Percentiles rank a stretch among this genome's conserved stretches.
phyloP scores from a whole-genome alignment of 768 basidiomycete species.

The Agrocybe praecox region DNA sequence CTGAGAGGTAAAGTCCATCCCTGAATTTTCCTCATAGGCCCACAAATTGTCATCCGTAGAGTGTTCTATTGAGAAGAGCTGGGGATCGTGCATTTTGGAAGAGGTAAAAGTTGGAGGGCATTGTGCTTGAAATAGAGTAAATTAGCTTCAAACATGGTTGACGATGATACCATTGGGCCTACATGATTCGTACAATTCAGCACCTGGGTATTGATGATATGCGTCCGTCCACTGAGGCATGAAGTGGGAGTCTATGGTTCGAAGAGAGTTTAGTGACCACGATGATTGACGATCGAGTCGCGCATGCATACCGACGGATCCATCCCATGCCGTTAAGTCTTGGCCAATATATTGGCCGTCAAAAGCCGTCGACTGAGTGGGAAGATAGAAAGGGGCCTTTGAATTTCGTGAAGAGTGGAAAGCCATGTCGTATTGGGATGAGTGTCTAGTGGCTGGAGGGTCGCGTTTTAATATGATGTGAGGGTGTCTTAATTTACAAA shows the following conservation, averaged over 20 bases:
- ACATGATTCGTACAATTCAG: slow-evolving; percentile 28
- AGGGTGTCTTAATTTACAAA: slow-evolving; percentile 20
- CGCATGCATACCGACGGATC: slow-evolving; percentile 12
- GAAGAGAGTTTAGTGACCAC: background rate
- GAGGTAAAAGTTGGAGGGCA: slow-evolving; percentile 22
- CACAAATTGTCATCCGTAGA: slow-evolving; percentile 23
- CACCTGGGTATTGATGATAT: slow-evolving; percentile 23
- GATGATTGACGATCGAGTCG: background rate
- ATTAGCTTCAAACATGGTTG: too few species aligned
- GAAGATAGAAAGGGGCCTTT: slow-evolving; percentile 21
- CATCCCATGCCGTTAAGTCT: slow-evolving; percentile 17
- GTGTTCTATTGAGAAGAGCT: slow-evolving; percentile 20
- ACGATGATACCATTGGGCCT: too few species aligned
- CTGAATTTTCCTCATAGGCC: slow-evolving; percentile 26
- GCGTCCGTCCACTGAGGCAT: slow-evolving; percentile 26
- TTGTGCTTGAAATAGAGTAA: slow-evolving; percentile 17
- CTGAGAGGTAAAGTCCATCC: slow-evolving; percentile 24
- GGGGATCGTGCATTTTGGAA: background rate
- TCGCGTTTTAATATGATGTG: slow-evolving; percentile 13
- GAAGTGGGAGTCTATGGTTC: slow-evolving; percentile 20
- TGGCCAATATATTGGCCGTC: slow-evolving; percentile 15
- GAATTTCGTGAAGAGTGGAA: slow-evolving; percentile 16
- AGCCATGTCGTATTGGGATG: slow-evolving; percentile 22
- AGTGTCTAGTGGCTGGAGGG: slow-evolving; percentile 16
- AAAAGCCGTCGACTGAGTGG: slow-evolving; percentile 21